Percentiles rank a stretch among this genome's conserved stretches.
These are phyloP conservation scores for Exserohilum rostratum DNA, from an alignment of 2,329 filamentous ascomycete genomes.

Conservation along the genomic window DNA sequence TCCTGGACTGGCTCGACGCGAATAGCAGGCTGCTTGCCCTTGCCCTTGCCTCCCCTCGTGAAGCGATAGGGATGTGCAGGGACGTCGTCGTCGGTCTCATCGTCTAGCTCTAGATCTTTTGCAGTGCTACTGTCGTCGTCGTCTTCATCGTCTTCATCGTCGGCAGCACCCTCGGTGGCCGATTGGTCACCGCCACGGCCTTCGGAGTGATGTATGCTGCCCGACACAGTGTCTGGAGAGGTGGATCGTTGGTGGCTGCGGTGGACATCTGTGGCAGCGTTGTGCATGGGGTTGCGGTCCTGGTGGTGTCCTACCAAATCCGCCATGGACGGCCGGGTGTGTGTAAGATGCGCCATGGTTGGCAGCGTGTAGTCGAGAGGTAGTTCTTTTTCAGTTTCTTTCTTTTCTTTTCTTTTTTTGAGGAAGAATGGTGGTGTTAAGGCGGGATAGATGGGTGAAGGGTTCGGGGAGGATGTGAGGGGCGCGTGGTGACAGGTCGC, in stretches of 20 bases:
- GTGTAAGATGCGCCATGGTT: conserved; percentile 38
- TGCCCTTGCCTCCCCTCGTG: conserved; percentile 42
- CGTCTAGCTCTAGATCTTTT: conserved; percentile 41
- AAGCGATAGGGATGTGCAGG: conserved; percentile 42
- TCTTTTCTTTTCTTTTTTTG: not conserved
- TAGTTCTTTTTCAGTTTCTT: not conserved
- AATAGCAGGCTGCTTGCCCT: conserved; percentile 46
- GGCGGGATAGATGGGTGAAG: conserved; percentile 1
- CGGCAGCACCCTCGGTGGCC: conserved; percentile 35
- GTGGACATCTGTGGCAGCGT: conserved; percentile 26
- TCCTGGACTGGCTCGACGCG: conserved; percentile 42
- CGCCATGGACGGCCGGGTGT: conserved; percentile 29
- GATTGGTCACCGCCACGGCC: conserved; percentile 36
- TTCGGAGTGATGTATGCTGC: conserved; percentile 29
- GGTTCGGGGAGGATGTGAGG: not conserved
- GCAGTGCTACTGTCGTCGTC: conserved; percentile 42
- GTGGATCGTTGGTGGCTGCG: conserved; percentile 30
- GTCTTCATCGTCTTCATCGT: conserved; percentile 45
- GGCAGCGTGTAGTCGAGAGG: conserved; percentile 10
- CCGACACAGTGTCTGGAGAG: conserved; percentile 24
- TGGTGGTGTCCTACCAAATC: conserved; percentile 42
- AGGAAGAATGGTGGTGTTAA: not conserved
- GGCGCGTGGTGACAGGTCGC: conserved; percentile 3
- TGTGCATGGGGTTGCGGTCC: conserved; percentile 37
- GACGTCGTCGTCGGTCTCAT: conserved; percentile 45